Conservation (phyloP, 345 rosid species). For the Nasturtium officinale region DNA sequence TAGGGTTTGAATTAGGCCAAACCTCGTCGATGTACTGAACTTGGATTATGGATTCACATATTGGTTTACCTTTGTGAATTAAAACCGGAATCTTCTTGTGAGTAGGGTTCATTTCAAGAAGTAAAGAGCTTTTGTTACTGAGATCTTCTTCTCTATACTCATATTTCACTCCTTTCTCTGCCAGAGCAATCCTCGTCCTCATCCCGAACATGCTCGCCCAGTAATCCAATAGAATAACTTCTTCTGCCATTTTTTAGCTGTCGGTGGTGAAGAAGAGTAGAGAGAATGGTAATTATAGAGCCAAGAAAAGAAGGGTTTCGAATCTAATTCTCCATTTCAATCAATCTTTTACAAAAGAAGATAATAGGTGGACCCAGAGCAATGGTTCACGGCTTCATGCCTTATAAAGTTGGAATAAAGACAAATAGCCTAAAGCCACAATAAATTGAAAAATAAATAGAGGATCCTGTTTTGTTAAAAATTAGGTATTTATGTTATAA, state of each 20-base stretch:
- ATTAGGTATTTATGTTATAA: neutral
- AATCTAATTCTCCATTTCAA: neutral
- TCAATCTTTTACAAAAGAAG: neutral
- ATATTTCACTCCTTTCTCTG: slow-evolving; percentile 26
- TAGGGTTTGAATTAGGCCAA: neutral
- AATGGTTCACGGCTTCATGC: too few species aligned
- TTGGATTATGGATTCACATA: slow-evolving; percentile 24
- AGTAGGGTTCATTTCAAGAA: slow-evolving; percentile 33
- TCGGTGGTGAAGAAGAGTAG: neutral
- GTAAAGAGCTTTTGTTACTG: slow-evolving; percentile 29
- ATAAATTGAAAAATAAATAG: neutral
- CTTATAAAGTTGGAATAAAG: neutral
- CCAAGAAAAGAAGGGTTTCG: neutral
- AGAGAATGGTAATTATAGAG: slow-evolving; percentile 7
- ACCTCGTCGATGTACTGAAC: slow-evolving; percentile 32
- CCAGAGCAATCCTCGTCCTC: slow-evolving; percentile 33
- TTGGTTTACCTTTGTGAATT: slow-evolving; percentile 23
- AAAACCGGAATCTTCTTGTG: slow-evolving; percentile 32
- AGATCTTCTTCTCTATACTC: slow-evolving; percentile 32
- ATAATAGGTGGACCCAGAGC: neutral
- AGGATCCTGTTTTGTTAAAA: neutral
- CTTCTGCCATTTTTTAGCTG: slow-evolving; percentile 23
- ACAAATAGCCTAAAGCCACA: neutral
- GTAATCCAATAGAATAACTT: slow-evolving; percentile 22
- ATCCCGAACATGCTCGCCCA: slow-evolving; percentile 34